These are phyloP conservation scores for Rhodamnia argentea DNA, from an alignment of 345 rosid genomes.

Conservation along the genomic window DNA sequence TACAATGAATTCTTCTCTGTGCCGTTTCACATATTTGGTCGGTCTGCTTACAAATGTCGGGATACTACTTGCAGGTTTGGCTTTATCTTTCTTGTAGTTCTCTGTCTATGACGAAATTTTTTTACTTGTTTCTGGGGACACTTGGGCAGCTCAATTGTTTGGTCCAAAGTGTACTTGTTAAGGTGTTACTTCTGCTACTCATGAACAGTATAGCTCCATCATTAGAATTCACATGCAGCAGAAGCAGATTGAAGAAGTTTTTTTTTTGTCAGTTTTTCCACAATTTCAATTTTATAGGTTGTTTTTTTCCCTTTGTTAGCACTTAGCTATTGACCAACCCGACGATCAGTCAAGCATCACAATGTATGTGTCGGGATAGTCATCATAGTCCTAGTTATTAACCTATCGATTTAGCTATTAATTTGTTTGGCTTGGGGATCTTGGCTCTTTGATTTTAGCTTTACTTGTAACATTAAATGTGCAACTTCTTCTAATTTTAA, in stretches of 20 bases:
- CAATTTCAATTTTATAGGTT: not conserved
- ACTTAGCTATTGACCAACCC: not conserved
- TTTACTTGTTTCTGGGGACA: not conserved
- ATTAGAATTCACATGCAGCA: not conserved
- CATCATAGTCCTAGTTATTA: not conserved
- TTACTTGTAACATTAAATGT: not conserved
- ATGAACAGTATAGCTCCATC: not conserved
- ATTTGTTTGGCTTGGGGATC: not conserved
- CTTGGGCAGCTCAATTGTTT: not conserved
- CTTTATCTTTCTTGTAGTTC: not conserved
- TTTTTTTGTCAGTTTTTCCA: not conserved
- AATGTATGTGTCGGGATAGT: not conserved
- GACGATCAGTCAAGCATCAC: not conserved
- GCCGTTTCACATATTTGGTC: constrained; percentile 93
- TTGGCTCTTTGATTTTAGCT: not conserved
- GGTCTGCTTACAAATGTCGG: constrained; percentile 89
- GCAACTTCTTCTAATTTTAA: not conserved
- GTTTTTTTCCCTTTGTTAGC: not conserved
- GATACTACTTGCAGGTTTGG: constrained; percentile 70
- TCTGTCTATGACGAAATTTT: not conserved
- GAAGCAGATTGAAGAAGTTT: not conserved
- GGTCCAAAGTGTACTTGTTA: not conserved
- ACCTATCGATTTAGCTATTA: not conserved
- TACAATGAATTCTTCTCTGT: constrained; percentile 97
- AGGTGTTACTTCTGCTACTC: not conserved